These are phyloP conservation scores for Ambrosiella cleistominuta DNA, from an alignment of 2,329 filamentous ascomycete species.

Conservation along the genomic window DNA sequence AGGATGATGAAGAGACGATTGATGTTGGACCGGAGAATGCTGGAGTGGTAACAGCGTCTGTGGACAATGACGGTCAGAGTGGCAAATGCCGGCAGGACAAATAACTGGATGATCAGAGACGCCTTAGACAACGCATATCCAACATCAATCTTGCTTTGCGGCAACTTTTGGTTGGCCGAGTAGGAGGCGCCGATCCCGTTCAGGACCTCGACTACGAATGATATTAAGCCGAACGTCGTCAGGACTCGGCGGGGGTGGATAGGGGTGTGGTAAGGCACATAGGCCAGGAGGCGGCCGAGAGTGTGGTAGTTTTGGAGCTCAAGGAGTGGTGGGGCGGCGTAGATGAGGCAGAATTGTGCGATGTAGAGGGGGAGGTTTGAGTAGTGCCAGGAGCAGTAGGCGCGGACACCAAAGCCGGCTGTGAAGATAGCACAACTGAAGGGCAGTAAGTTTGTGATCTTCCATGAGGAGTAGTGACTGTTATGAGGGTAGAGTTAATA, in stretches of 20 bases:
- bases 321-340: conserved; percentile 31
- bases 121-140: conserved; percentile 32
- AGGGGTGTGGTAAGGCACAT: conserved; percentile 40
- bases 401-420: conserved; percentile 32
- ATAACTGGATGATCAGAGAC: conserved; percentile 36
- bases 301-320: conserved; percentile 45
- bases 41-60: conserved; percentile 23
- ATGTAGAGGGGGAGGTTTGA: conserved; percentile 20
- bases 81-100: conserved; percentile 32
- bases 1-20: conserved; percentile 27
- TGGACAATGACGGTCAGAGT: conserved; percentile 32
- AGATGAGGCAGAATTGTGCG: conserved; percentile 21
- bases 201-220: conserved; percentile 29
- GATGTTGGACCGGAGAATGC: conserved; percentile 19
- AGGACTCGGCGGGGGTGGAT: conserved; percentile 29
- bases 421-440: conserved; percentile 37
- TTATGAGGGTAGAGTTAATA: not conserved
- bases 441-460: conserved; percentile 34
- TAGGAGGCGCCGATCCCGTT: conserved; percentile 30
- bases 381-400: conserved; percentile 20
- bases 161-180: conserved; percentile 27
- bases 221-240: conserved; percentile 29
- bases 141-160: conserved; percentile 21
- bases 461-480: conserved; percentile 39
- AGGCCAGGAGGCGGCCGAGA: conserved; percentile 40